phyloP scores from a whole-genome alignment of 2,329 filamentous ascomycete genomes.

The Talaromyces albobiverticillius region DNA sequence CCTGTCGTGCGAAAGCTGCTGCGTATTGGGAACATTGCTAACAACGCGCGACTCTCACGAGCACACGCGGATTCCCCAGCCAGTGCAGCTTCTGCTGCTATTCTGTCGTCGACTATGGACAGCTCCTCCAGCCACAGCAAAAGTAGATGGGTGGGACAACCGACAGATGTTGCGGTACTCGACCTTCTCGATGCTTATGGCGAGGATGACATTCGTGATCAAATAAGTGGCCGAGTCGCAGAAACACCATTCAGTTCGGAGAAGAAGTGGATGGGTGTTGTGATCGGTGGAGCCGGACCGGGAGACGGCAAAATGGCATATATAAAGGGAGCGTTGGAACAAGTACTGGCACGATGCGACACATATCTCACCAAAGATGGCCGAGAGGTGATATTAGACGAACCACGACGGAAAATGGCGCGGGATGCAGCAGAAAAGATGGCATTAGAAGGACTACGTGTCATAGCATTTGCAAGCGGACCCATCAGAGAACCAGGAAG shows the following conservation, averaged over 20 bases:
- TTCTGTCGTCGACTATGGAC: conserved; percentile 79
- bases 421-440: conserved; percentile 77
- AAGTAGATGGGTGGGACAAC: conserved; percentile 94
- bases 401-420: conserved; percentile 69
- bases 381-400: conserved; percentile 79
- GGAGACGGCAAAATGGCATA: conserved; percentile 78
- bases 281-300: conserved; percentile 58
- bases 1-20: conserved; percentile 76
- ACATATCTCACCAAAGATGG: conserved; percentile 86
- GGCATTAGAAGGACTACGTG: conserved; percentile 83
- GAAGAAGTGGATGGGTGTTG: conserved; percentile 98
- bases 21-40: conserved; percentile 92
- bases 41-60: conserved; percentile 80
- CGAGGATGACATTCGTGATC: conserved; percentile 86
- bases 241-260: conserved; percentile 97
- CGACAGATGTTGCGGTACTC: conserved; percentile 94
- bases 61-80: conserved; percentile 67
- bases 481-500: conserved; percentile 53
- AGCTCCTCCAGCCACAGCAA: conserved; percentile 60
- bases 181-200: conserved; percentile 88
- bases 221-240: conserved; percentile 73
- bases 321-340: conserved; percentile 92
- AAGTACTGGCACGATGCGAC: conserved; percentile 80
- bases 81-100: conserved; percentile 68
- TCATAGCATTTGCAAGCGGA: conserved; percentile 91